phyloP scores from a whole-genome alignment of 2,329 filamentous ascomycete genomes.

The Fusarium redolens region DNA sequence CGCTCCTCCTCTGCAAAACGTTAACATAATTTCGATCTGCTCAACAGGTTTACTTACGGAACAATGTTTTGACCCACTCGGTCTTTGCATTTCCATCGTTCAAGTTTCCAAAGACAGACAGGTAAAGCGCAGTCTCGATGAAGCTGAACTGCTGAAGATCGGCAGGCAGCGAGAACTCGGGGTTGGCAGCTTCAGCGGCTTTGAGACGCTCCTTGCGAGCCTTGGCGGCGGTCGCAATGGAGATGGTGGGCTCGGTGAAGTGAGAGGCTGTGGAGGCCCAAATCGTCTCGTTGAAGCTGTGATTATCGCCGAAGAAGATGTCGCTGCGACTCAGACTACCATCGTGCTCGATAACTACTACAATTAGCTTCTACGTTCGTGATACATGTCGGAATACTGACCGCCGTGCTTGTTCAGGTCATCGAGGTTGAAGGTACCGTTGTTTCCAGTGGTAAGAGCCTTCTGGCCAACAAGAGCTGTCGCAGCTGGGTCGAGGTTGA shows the following conservation, averaged over 20 bases:
- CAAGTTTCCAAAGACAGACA: slow-evolving; percentile 32
- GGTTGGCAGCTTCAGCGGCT: slow-evolving; percentile 30
- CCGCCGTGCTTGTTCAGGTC: slow-evolving; percentile 34
- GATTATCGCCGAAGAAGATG: slow-evolving; percentile 38
- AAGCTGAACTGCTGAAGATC: slow-evolving; percentile 23
- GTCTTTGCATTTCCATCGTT: slow-evolving; percentile 35
- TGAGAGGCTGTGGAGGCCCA: slow-evolving; percentile 31
- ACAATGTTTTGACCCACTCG: slow-evolving; percentile 38
- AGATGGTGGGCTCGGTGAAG: slow-evolving; percentile 37
- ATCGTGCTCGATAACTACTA: slow-evolving; percentile 35
- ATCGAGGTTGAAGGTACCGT: slow-evolving; percentile 38
- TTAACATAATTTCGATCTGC: not conserved
- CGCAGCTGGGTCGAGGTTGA: slow-evolving; percentile 41
- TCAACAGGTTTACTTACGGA: slow-evolving; percentile 14
- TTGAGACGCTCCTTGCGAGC: slow-evolving; percentile 37
- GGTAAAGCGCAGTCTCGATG: slow-evolving; percentile 39
- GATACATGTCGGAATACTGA: not conserved
- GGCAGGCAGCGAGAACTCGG: slow-evolving; percentile 23
- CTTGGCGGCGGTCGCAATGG: slow-evolving; percentile 32
- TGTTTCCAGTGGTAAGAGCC: slow-evolving; percentile 33
- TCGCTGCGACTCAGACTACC: slow-evolving; percentile 41
- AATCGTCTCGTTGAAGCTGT: slow-evolving; percentile 41
- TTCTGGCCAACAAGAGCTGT: slow-evolving; percentile 36
- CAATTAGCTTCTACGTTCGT: not conserved
- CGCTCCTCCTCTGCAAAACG: slow-evolving; percentile 28